These are phyloP conservation scores for Tolypocladium pustulatum DNA, from an alignment of 2,329 filamentous ascomycete genomes.

Conservation along the genomic window DNA sequence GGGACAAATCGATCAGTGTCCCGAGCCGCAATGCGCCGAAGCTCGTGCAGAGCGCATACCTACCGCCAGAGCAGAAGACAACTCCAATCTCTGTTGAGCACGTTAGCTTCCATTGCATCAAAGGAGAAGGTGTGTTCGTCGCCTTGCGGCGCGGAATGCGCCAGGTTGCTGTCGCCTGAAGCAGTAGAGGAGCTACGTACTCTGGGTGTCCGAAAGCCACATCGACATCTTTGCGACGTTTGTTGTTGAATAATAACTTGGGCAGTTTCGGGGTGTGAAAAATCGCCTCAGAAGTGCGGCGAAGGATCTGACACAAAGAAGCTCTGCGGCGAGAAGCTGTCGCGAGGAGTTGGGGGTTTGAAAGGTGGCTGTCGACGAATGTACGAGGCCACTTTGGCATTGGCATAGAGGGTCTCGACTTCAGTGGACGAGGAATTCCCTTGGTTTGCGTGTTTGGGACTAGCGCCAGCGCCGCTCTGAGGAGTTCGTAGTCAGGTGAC, in stretches of 20 bases:
- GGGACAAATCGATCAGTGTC: background rate
- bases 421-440: background rate
- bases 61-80: constrained; percentile 95
- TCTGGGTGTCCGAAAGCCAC: constrained; percentile 95
- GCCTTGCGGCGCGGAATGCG: background rate
- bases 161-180: background rate
- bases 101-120: constrained; percentile 17
- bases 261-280: background rate
- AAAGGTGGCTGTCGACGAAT: background rate
- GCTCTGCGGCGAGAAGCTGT: background rate
- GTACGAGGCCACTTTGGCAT: constrained; percentile 7
- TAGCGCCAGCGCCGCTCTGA: constrained; percentile 3
- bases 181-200: constrained; percentile 42
- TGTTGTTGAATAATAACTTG: background rate
- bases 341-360: background rate
- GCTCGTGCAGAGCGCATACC: constrained; percentile 28
- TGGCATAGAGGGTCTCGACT: constrained; percentile 3
- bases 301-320: background rate
- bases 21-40: constrained; percentile 9
- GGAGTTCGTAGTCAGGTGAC: background rate
- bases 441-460: constrained; percentile 1
- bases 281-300: background rate
- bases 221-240: constrained; percentile 47
- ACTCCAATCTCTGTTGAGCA: constrained; percentile 75
- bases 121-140: background rate